Evolutionary conservation across 2,329 filamentous ascomycete genomes (phyloP), one percentile per base, ranked within the genome.

Genomic region (Penicillium sp.): DNA sequence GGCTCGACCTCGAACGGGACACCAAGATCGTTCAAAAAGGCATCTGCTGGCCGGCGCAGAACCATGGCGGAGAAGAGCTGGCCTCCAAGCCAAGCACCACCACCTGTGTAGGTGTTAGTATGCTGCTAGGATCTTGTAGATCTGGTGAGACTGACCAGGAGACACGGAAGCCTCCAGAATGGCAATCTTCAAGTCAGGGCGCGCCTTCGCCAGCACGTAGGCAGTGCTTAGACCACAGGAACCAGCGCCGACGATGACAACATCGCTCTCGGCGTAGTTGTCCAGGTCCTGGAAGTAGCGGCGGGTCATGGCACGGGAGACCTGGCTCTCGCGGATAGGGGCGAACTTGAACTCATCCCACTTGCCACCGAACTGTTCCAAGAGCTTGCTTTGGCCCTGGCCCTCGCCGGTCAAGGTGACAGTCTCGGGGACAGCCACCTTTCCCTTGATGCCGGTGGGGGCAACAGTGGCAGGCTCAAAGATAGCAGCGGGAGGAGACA

Each of bases 41-140:
- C 80, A 64, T 95, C 86, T 43, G 89, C 89, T 10, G 90, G 89
- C 77, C 93, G 94, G 62, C 89, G 86, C 84, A 96, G 89, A 40
- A 95, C 80, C 89, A 95, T 95, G 64, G 89, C 89, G 51, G 83
- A 87, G 81, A 96, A 95, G 47, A 95, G 86, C 75, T 95, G 90
- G 14, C 89, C 89, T 47, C 90, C 90, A 37, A 95, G 82, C 89
- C 89, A 95, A 51, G 89, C 89, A 61, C 89, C 89, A 55, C 89
- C 89, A 50, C 87, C 87, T 75, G 29, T 51, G 39, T 6, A 1
- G 9, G 11, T 41, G 38, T 54, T 27, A 58, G 51, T 34, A 31
- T 26, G 32, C 36, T 18, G 26, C 6, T 14, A 27, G 22, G 22
- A 34, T 18, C 13, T 10, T 4, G 14, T 20, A 28, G 6, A 11